A percentile compares a stretch with the other conserved stretches of the same genome.
phyloP scores from a whole-genome alignment of 2,329 filamentous ascomycete genomes.

The Alternaria sp. region DNA sequence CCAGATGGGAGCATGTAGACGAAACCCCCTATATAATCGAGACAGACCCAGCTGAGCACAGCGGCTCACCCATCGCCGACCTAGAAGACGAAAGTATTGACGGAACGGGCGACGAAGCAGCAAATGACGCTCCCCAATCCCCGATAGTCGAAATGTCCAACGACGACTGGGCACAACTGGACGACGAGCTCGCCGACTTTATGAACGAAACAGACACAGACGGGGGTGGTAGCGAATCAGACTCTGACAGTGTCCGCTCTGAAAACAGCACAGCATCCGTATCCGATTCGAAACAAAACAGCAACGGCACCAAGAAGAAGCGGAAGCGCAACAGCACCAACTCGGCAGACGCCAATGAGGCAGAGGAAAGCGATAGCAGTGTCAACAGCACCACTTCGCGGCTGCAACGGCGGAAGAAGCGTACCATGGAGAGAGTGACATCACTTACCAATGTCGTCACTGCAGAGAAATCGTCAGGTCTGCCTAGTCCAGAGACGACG shows the following conservation, averaged over 20 bases:
- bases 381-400: constrained; percentile 49
- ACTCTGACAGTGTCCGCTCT: constrained; percentile 47
- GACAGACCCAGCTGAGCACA: constrained; percentile 72
- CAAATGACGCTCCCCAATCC: constrained; percentile 39
- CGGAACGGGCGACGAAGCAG: constrained; percentile 51
- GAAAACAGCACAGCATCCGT: constrained; percentile 35
- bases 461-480: constrained; percentile 51
- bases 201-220: constrained; percentile 60
- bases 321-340: constrained; percentile 49
- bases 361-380: constrained; percentile 52
- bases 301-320: constrained; percentile 39
- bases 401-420: constrained; percentile 59
- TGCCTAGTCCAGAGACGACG: constrained; percentile 53
- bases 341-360: constrained; percentile 48
- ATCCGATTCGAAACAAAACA: constrained; percentile 31
- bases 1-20: constrained; percentile 81
- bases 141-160: constrained; percentile 38
- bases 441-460: constrained; percentile 57
- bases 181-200: constrained; percentile 80
- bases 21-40: constrained; percentile 81
- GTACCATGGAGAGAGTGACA: constrained; percentile 57
- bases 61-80: constrained; percentile 50
- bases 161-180: constrained; percentile 59
- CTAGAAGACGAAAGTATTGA: constrained; percentile 56
- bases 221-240: constrained; percentile 39